A percentile compares a stretch with the other conserved stretches of the same genome.
phyloP scores from a whole-genome alignment of 495 filamentous ascomycete species.

The Podospora didyma region DNA sequence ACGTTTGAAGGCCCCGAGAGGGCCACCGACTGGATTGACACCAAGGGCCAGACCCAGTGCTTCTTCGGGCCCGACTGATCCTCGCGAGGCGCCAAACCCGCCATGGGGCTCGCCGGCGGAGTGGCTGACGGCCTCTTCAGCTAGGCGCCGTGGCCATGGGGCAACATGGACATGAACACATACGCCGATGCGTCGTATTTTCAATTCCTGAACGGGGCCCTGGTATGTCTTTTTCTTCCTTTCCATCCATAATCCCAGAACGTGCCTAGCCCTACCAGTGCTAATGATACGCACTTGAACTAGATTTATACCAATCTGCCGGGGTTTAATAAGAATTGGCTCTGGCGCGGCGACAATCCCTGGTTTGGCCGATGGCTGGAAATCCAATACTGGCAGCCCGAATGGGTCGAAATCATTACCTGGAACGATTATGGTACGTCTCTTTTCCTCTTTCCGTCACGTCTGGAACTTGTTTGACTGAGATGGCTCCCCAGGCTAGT shows the following conservation, averaged over 20 bases:
- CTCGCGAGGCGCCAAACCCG: too few species aligned
- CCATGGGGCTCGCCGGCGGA: too few species aligned
- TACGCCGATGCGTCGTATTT: constrained; percentile 3
- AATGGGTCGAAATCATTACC: constrained; percentile 38
- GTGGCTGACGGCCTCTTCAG: too few species aligned
- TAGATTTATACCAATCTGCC: constrained; percentile 43
- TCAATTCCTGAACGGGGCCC: constrained; percentile 1
- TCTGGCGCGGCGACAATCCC: constrained; percentile 54
- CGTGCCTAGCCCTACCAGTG: too few species aligned
- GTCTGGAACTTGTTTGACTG: too few species aligned
- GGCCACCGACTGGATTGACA: constrained; percentile 6
- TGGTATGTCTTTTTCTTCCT: too few species aligned
- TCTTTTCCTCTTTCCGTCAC: too few species aligned
- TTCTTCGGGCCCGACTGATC: too few species aligned
- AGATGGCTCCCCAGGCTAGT: too few species aligned
- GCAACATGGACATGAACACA: constrained; percentile 1
- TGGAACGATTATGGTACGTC: constrained; percentile 41
- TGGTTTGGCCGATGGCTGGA: constrained; percentile 62
- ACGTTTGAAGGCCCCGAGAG: constrained; percentile 48
- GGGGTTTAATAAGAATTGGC: constrained; percentile 55
- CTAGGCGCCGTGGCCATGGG: too few species aligned
- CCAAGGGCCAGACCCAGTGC: constrained; percentile 5
- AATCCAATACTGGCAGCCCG: constrained; percentile 46
- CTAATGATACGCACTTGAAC: too few species aligned
- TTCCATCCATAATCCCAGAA: too few species aligned